phyloP scores from a whole-genome alignment of 140 eudicot genomes.

The Anethum foeniculum region DNA sequence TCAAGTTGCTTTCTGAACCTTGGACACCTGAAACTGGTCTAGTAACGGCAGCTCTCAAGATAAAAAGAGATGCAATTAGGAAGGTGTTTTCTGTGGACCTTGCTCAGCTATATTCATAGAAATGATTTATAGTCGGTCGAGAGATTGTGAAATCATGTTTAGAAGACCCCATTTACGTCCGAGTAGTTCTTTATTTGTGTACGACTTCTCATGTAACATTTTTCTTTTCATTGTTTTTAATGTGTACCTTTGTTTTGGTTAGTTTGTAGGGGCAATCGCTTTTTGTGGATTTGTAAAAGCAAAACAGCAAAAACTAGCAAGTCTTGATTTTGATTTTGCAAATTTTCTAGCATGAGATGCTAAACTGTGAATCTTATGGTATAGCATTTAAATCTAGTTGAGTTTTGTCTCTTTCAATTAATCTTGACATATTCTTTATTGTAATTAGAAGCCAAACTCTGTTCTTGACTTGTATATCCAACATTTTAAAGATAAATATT shows the following conservation, averaged over 20 bases:
- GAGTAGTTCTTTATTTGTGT: background rate
- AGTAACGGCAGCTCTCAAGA: conserved; percentile 91
- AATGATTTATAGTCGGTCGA: conserved; percentile 1
- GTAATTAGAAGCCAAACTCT: too few species aligned
- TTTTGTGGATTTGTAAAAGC: background rate
- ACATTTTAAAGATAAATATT: too few species aligned
- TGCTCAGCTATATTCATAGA: conserved; percentile 41
- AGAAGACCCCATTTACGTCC: background rate
- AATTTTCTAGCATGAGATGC: background rate
- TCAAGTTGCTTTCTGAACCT: conserved; percentile 66
- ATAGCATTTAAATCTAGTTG: background rate
- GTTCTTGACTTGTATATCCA: too few species aligned
- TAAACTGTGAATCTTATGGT: background rate
- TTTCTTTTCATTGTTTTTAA: background rate
- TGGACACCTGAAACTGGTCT: conserved; percentile 99
- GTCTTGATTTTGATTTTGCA: background rate
- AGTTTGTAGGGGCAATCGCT: background rate
- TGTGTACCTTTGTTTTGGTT: background rate
- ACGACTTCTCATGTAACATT: background rate
- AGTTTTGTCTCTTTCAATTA: too few species aligned
- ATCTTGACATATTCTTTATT: too few species aligned
- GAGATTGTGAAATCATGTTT: background rate
- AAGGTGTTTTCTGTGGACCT: conserved; percentile 65
- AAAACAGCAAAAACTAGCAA: background rate
- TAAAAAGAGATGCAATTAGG: conserved; percentile 73